phyloP scores from a whole-genome alignment of 176 grass and related monocot genomes.

The Aegilops speltoides region DNA sequence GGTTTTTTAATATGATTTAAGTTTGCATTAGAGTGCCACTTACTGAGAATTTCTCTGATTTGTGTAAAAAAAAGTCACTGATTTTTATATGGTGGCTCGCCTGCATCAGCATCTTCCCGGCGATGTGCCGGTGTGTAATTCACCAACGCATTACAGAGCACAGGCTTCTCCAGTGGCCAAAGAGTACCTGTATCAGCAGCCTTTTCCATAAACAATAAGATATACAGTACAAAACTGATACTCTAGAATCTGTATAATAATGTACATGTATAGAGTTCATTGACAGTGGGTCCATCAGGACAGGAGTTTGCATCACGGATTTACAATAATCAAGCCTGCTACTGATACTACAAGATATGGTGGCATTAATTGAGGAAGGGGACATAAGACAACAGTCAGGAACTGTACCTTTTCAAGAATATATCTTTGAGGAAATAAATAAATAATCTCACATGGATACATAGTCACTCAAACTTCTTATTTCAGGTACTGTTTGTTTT shows the following conservation, averaged over 20 bases:
- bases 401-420: constrained; percentile 20
- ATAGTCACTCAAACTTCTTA: background rate
- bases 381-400: background rate
- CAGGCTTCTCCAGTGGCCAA: constrained; percentile 90
- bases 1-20: too few relatives aligned
- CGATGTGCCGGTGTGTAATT: constrained; percentile 87
- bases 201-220: constrained; percentile 18
- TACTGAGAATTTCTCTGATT: too few relatives aligned
- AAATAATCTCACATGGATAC: background rate
- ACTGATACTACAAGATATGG: background rate
- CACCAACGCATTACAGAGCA: constrained; percentile 87
- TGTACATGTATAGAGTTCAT: constrained; percentile 5
- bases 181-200: constrained; percentile 73
- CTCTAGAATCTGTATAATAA: background rate
- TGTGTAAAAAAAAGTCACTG: too few relatives aligned
- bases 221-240: constrained; percentile 10
- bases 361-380: background rate
- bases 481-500: background rate
- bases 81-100: too few relatives aligned
- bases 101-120: constrained; percentile 55
- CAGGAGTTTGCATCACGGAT: constrained; percentile 13
- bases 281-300: background rate
- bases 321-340: background rate
- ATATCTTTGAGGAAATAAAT: background rate
- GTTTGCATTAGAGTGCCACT: too few relatives aligned